A percentile compares a stretch with the other conserved stretches of the same genome.
phyloP scores from a whole-genome alignment of 345 rosid genomes.

The Boechera retrofracta region DNA sequence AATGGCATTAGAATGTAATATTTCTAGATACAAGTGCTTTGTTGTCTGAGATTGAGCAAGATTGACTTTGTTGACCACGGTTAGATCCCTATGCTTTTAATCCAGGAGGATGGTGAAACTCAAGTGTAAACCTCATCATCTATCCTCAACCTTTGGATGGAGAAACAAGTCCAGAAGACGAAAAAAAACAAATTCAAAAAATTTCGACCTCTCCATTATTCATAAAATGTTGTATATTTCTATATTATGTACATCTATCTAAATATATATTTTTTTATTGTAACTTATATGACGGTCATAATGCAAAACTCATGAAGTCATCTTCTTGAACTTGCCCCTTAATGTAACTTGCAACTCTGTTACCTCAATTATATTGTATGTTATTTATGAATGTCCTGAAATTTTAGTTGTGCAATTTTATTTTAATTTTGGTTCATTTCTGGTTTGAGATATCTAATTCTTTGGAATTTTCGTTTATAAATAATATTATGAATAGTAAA shows the following conservation, averaged over 20 bases:
- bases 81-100: constrained; percentile 67
- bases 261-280: background rate
- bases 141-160: constrained; percentile 20
- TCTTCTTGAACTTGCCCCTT: constrained; percentile 38
- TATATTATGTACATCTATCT: constrained; percentile 10
- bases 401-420: too few relatives aligned
- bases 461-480: too few relatives aligned
- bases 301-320: constrained; percentile 37
- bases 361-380: constrained; percentile 24
- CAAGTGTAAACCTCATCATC: constrained; percentile 15
- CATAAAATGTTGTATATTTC: constrained; percentile 33
- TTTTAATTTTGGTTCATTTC: too few relatives aligned
- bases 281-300: background rate
- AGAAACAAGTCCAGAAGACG: constrained; percentile 9
- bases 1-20: background rate
- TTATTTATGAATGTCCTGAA: background rate
- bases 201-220: background rate
- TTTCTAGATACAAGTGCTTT: too few relatives aligned
- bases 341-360: constrained; percentile 32
- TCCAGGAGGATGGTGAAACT: constrained; percentile 50
- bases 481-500: too few relatives aligned
- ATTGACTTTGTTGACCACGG: constrained; percentile 77
- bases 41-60: constrained; percentile 88
- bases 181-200: background rate
- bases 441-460: too few relatives aligned